Percentiles rank a stretch among this genome's conserved stretches.
Conservation (phyloP, 1,284 basidiomycete species). For the Fomitopsis schrenkii region DNA sequence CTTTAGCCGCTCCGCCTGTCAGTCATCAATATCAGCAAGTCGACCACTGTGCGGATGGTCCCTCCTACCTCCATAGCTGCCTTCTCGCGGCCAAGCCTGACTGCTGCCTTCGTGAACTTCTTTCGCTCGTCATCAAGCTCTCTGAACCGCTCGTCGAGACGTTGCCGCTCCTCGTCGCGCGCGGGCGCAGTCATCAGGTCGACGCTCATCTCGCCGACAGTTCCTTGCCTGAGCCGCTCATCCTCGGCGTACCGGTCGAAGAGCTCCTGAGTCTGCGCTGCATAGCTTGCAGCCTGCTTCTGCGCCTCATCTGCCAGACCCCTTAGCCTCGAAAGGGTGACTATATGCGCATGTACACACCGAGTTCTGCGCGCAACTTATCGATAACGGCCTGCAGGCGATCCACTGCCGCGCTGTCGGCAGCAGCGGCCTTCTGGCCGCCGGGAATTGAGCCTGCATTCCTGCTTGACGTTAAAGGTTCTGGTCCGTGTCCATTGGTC, state of each 20-base stretch:
- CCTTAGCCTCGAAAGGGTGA: neutral
- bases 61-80: constrained; percentile 58
- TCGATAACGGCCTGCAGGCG: constrained; percentile 21
- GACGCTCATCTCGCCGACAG: constrained; percentile 37
- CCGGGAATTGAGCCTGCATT: neutral
- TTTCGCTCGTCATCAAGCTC: constrained; percentile 67
- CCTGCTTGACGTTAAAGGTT: constrained; percentile 7
- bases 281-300: constrained; percentile 34
- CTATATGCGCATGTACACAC: constrained; percentile 28
- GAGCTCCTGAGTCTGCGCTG: constrained; percentile 37
- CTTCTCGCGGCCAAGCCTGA: constrained; percentile 63
- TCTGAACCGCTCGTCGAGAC: constrained; percentile 43
- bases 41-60: neutral
- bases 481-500: neutral
- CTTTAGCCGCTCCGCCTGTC: constrained; percentile 55
- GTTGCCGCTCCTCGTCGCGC: constrained; percentile 47
- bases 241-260: constrained; percentile 48
- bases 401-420: constrained; percentile 12
- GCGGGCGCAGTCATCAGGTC: constrained; percentile 50
- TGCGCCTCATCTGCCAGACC: constrained; percentile 43
- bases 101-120: constrained; percentile 60
- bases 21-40: neutral
- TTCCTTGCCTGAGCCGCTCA: constrained; percentile 21
- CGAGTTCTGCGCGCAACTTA: constrained; percentile 50
- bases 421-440: constrained; percentile 5